Base-by-base conservation (phyloP, 2,329 filamentous ascomycete species). In the Xylaria sp. region DNA sequence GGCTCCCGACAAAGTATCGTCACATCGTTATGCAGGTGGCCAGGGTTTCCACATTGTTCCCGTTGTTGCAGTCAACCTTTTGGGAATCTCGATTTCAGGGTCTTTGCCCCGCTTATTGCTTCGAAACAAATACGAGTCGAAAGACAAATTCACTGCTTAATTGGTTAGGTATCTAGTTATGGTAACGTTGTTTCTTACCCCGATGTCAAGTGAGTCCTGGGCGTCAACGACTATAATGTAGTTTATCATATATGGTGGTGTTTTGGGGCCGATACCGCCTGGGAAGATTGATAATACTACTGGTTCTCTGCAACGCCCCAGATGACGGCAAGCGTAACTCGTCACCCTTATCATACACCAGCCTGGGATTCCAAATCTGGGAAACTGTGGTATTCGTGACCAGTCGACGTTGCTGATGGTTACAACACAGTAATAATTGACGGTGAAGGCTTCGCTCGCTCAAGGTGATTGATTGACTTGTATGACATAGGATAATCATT, bases 391-490 rank as follows among this genome's bases (percentile, higher is more conserved):
- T 53, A 59, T 43, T n/a, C 45, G 45, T 32, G 13, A 25, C 30
- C n/a, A 25, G 43, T 25, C 52, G 8, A 15, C 50, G 43, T 52
- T 45, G 60, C 36, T 55, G 46, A 46, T 60, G 39, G 15, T n/a
- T n/a, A 32, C 15, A 41, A 32, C 28, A 20, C 23, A 59, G 45
- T 64, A 32, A 58, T 48, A 39, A 39, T 45, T 45, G 59, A 48
- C 50, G 52, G 23, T 25, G 45, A 36, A 32, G 52, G 36, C 23
- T 52, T 52, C 2, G 28, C 18, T 48, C 6, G 36, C 20, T 34
- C 23, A 25, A 28, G 10, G 23, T 53, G 58, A 66, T 68, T 53
- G 58, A 66, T 68, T 68, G 66, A 62, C 25, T 48, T 23, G 32
- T 28, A 48, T 1, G 20, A 20, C 15, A 25, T 13, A 41, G 32